Percentiles rank a stretch among this genome's conserved stretches.
These are phyloP conservation scores for Eucommia ulmoides DNA, from an alignment of 257 asterid genomes.

Conservation along the genomic window DNA sequence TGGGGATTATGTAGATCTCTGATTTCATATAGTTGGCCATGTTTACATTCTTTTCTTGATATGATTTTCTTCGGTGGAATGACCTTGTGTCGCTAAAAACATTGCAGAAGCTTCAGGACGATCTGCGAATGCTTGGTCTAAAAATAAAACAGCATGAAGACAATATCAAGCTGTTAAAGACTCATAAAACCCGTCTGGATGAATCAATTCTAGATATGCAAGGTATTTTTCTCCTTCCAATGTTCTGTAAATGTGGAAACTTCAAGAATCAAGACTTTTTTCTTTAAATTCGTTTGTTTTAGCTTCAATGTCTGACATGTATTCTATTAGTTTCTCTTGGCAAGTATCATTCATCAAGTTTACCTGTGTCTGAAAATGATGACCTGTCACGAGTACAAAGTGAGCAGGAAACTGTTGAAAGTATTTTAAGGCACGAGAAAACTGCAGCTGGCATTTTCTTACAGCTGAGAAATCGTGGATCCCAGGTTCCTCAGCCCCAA, in stretches of 20 bases:
- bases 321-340: slow-evolving; percentile 42
- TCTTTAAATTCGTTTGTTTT: neutral
- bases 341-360: slow-evolving; percentile 30
- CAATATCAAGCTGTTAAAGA: slow-evolving; percentile 35
- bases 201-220: slow-evolving; percentile 46
- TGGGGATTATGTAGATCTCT: too few relatives aligned
- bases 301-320: neutral
- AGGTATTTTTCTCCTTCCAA: slow-evolving; percentile 24
- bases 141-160: slow-evolving; percentile 64
- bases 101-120: slow-evolving; percentile 60
- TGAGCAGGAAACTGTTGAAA: slow-evolving; percentile 35
- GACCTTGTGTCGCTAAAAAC: slow-evolving; percentile 2
- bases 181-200: slow-evolving; percentile 31
- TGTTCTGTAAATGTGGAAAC: neutral
- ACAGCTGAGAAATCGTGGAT: slow-evolving; percentile 30
- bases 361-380: slow-evolving; percentile 16
- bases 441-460: slow-evolving; percentile 56
- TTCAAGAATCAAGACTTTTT: neutral
- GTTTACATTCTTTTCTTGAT: neutral
- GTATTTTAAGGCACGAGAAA: slow-evolving; percentile 34
- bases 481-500: slow-evolving; percentile 28
- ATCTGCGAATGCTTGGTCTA: slow-evolving; percentile 37
- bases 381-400: slow-evolving; percentile 14
- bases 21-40: too few relatives aligned
- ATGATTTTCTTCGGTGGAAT: neutral